These are phyloP conservation scores for Neurospora sp. DNA, from an alignment of 2,329 filamentous ascomycete genomes.

Conservation along the genomic window DNA sequence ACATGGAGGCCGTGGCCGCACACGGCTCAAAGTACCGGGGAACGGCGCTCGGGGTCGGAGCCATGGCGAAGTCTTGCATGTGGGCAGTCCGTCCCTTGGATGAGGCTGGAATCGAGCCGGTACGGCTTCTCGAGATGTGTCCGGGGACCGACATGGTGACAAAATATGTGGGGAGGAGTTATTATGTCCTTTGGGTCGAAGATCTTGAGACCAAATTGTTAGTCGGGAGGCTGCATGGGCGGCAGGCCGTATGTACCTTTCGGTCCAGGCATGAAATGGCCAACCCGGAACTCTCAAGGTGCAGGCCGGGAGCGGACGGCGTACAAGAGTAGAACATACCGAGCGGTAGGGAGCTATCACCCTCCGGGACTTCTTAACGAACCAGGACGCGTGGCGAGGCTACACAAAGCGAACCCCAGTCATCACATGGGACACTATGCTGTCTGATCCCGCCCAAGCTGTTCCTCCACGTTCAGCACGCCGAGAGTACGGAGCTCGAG, in stretches of 20 bases:
- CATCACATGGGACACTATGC: conserved; percentile 32
- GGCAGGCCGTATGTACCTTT: conserved; percentile 1
- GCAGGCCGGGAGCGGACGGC: neutral
- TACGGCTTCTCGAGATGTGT: conserved; percentile 47
- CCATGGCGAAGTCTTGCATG: conserved; percentile 44
- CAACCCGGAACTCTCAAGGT: conserved; percentile 1
- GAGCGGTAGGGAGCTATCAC: conserved; percentile 24
- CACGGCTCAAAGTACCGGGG: conserved; percentile 68
- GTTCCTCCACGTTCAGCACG: conserved; percentile 19
- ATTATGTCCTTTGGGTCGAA: conserved; percentile 10
- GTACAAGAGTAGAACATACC: conserved; percentile 25
- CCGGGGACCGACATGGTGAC: conserved; percentile 46
- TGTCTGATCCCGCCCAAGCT: conserved; percentile 27
- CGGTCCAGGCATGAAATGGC: conserved; percentile 15
- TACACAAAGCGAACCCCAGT: conserved; percentile 30
- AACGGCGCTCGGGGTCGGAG: conserved; percentile 27
- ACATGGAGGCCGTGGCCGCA: conserved; percentile 81
- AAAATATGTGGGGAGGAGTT: conserved; percentile 14
- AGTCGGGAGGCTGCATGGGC: conserved; percentile 18
- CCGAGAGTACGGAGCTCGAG: conserved; percentile 14
- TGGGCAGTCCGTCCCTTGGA: conserved; percentile 37
- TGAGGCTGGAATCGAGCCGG: conserved; percentile 38
- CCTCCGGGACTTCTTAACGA: conserved; percentile 25
- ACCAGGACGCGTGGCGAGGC: conserved; percentile 29
- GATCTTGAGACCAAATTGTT: conserved; percentile 13